Base-by-base conservation (phyloP, 2,329 filamentous ascomycete genomes). In the Exophiala sp. region DNA sequence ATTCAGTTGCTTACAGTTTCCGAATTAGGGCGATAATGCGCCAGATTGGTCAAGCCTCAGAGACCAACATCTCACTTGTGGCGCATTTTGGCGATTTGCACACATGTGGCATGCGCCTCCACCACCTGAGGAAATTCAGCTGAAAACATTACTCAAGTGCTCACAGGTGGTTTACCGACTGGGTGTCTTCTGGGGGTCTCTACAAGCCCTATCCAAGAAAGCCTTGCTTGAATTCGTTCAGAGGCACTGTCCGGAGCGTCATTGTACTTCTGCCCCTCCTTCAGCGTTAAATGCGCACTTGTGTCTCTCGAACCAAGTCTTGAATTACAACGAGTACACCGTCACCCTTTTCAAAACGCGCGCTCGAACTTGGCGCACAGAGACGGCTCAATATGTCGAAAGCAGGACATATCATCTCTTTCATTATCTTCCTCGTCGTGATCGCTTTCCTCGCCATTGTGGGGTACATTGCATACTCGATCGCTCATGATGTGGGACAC, bases 401-500 rank as follows among this genome's bases (percentile, higher is more conserved):
- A 49, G 38, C 47, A 10, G 40, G 57, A 10, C 21, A 47, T 51
- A 68, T 85, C 45, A 51, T 85, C 33, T 81, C 83, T 1, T 75
- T 85, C 29, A 65, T 82, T 52, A 70, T 85, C 59, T 76, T 85
- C 52, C 70, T 84, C 63, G 56, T 78, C 46, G 68, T 84, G 40
- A 71, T 84, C 34, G 73, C 67, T 44, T 65, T 79, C 35, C 62
- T 78, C 16, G 79, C 72, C 34, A 78, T 73, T 62, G 67, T 85
- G 57, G 81, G 78, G 18, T 83, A 80, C 59, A 74, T 81, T 60
- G 67, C 79, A 59, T 86, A 83, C 69, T 70, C 74, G 44, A 82
- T 83, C 72, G 74, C 77, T 24, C 78, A 79, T 64, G 78, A 83
- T 58, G 77, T 86, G 46, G 76, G 78, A 56, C 74, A 79, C 57